A percentile compares a stretch with the other conserved stretches of the same genome.
These are phyloP conservation scores for Mucor velutinosus DNA, from an alignment of 371 early-diverging fungal species.

Conservation along the genomic window DNA sequence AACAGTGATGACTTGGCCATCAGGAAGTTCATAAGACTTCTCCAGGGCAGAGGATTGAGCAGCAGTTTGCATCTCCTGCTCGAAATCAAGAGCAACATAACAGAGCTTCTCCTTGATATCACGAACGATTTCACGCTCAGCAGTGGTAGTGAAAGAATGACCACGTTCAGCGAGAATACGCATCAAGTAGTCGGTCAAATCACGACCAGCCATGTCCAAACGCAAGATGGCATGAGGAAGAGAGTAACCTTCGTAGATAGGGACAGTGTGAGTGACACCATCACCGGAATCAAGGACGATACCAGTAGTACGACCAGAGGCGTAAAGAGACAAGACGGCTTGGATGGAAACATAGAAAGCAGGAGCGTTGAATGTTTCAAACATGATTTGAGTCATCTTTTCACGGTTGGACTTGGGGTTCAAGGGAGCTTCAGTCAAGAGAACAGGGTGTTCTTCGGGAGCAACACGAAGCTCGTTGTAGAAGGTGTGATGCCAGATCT, in stretches of 20 bases:
- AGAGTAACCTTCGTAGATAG: conserved; percentile 99
- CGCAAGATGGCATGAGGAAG: conserved; percentile 99
- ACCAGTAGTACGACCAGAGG: conserved; percentile 99
- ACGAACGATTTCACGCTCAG: conserved; percentile 99
- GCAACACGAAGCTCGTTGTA: conserved; percentile 82
- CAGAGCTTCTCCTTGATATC: conserved; percentile 99
- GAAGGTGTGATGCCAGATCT: conserved; percentile 99
- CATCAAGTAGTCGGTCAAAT: conserved; percentile 97
- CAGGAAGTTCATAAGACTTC: conserved; percentile 99
- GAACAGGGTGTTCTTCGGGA: conserved; percentile 98
- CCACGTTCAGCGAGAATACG: conserved; percentile 99
- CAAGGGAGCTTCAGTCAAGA: conserved; percentile 99
- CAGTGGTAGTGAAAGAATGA: conserved; percentile 98
- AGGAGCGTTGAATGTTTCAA: conserved; percentile 99
- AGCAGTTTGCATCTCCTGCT: conserved; percentile 98
- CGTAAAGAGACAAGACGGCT: conserved; percentile 97
- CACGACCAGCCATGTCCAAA: conserved; percentile 95
- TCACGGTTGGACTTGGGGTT: conserved; percentile 99
- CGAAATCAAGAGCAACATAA: conserved; percentile 98
- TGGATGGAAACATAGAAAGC: conserved; percentile 99
- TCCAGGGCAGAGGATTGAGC: conserved; percentile 91
- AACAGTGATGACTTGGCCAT: conserved; percentile 98
- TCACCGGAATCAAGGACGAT: conserved; percentile 99
- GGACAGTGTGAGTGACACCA: conserved; percentile 99
- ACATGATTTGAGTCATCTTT: conserved; percentile 99